phyloP scores from a whole-genome alignment of 2,329 filamentous ascomycete genomes.

The Neopestalotiopsis clavispora region DNA sequence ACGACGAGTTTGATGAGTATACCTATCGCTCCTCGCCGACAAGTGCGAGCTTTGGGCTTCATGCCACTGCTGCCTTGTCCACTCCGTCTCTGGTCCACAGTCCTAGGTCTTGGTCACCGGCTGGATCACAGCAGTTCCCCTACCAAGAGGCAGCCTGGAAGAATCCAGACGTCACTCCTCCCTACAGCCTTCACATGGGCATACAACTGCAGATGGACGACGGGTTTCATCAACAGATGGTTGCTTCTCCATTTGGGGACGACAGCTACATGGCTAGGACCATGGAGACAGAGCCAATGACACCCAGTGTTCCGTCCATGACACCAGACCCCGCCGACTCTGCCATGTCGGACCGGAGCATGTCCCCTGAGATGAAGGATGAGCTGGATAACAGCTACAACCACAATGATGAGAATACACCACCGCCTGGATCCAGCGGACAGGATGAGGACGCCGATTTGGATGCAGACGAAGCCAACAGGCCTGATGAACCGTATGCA shows the following conservation, averaged over 20 bases:
- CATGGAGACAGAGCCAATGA: constrained; percentile 19
- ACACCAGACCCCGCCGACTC: constrained; percentile 18
- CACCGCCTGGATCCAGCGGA: not conserved
- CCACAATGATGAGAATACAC: constrained; percentile 18
- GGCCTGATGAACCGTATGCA: constrained; percentile 73
- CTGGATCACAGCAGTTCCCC: constrained; percentile 23
- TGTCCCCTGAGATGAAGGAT: constrained; percentile 18
- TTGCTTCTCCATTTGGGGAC: constrained; percentile 12
- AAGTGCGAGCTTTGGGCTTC: constrained; percentile 18
- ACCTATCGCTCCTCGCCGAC: constrained; percentile 40
- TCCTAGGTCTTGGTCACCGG: constrained; percentile 37
- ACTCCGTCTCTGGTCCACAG: constrained; percentile 25
- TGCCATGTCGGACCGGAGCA: constrained; percentile 10
- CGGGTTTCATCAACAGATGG: constrained; percentile 21
- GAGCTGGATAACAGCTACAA: constrained; percentile 10
- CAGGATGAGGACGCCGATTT: constrained; percentile 25
- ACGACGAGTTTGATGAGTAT: constrained; percentile 43
- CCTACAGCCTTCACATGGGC: constrained; percentile 17
- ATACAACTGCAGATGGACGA: constrained; percentile 22
- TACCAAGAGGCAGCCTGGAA: constrained; percentile 23
- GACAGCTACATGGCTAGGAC: constrained; percentile 13
- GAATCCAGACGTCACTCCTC: constrained; percentile 17
- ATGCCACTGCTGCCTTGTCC: constrained; percentile 16
- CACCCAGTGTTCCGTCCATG: constrained; percentile 19
- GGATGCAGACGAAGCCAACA: constrained; percentile 29